Base-by-base conservation (phyloP, 257 asterid genomes). In the Lantana camara region DNA sequence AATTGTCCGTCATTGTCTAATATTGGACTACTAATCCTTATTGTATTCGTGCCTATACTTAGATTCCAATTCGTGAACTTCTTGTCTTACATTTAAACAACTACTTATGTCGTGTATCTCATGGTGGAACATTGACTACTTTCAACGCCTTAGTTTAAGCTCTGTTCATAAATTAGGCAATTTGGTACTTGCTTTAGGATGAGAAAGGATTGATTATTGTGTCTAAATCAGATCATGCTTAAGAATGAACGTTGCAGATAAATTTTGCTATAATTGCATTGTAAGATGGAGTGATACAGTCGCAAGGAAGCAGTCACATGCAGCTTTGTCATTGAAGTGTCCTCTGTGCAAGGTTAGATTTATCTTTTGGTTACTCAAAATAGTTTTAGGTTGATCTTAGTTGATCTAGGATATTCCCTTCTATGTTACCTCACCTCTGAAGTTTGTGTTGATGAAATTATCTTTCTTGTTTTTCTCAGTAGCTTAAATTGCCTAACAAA, bases 321-420 rank as follows among this genome's bases (percentile, higher is more conserved):
- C 52, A 19, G 83, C 84, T 68, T 56, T 86, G 49, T 79, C 90
- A 12, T 32, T 84, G 55, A 77, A 75, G 66, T 89, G 96, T 60
- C 96, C 96, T 57, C 10, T 89, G 57, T 89, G 96, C 77, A 89
- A 86, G 96, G 96, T 89, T 63, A 56, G 84, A 47, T 34, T 47
- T 49, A 41, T 64, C 17, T 29, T 38, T 58, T 45, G 3, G 14
- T 9, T 60, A 35, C 32, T 14, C 11, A 11, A 14, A 17, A 16
- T 15, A 7, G 58, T 11, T 38, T 17, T 19, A 29, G 27, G 20
- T 27, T 20, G 38, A 56, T 47, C 16, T 23, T n/a, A 42, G 66
- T 34, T 68, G 63, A 61, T 27, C 37, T 23, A 47, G 49, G 58
- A 57, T 63, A 34, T 42, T 65, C 7, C 14, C 23, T 24, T 51